Base-by-base conservation (phyloP, 2,329 filamentous ascomycete genomes). In the Fonsecaea multimorphosa region DNA sequence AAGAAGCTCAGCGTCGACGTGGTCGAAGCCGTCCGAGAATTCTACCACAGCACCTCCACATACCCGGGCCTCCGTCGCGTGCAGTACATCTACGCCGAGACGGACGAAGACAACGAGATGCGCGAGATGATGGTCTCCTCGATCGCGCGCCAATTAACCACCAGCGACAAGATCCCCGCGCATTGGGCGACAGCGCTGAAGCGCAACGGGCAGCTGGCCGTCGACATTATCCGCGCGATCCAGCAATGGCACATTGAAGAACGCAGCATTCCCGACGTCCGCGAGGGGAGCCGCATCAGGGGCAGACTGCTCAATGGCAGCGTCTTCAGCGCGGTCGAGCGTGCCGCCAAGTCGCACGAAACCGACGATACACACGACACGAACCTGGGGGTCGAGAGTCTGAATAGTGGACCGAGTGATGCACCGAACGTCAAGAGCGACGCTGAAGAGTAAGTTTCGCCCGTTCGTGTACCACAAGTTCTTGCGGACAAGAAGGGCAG, bases 111-210 rank as follows among this genome's bases (percentile, higher is more conserved):
- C 61, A 77, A 75, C 49, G 77, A 79, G 3, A 82, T 84, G 81
- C 78, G 82, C 32, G 78, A 81, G 67, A 79, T 83, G 77, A 78
- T 83, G 63, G 80, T 84, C 56, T 76, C 78, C 51, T 77, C 77
- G 32, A 78, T 85, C 1, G 83, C 84, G 40, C 74, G 84, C 56
- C 80, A 84, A 74, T 76, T 86, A 70, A 82, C 83, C 1, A 75
- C 83, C 1, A 77, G 78, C 61, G 80, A 84, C 24, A 80, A 66
- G 67, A 82, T 86, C 46, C 84, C 84, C 0, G 69, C 74, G 38
- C 83, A 85, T 70, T 86, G 84, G 84, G 83, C 84, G 70, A 82
- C 82, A 72, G 84, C 84, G 6, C 74, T 86, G 58, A 76, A 80
- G 72, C 83, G 83, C 76, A 85, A 86, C 68, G 84, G 84, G 0